Percentiles rank a stretch among this genome's conserved stretches.
These are phyloP conservation scores for Sporisorium scitamineum DNA, from an alignment of 1,284 basidiomycete species.

Conservation along the genomic window DNA sequence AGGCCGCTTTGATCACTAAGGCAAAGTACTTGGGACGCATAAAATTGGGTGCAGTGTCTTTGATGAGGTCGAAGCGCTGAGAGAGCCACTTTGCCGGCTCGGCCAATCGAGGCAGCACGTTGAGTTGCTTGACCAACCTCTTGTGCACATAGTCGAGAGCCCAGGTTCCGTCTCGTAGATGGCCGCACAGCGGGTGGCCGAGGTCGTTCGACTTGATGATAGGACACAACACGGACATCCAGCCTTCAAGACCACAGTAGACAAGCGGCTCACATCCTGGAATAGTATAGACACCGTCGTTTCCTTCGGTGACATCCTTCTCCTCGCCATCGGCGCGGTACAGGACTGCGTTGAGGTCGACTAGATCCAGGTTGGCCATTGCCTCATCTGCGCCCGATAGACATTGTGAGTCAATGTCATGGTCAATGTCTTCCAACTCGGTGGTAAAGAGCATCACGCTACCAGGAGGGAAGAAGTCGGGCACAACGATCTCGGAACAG, in stretches of 20 bases:
- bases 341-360: slow-evolving; percentile 61
- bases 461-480: slow-evolving; percentile 62
- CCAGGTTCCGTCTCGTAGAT: slow-evolving; percentile 62
- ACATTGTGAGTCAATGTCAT: slow-evolving; percentile 55
- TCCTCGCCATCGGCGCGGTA: slow-evolving; percentile 66
- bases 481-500: slow-evolving; percentile 58
- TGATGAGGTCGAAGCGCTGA: slow-evolving; percentile 62
- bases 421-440: slow-evolving; percentile 52
- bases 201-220: slow-evolving; percentile 61
- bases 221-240: slow-evolving; percentile 54
- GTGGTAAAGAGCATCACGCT: slow-evolving; percentile 65
- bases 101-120: slow-evolving; percentile 50
- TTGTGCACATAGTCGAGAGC: slow-evolving; percentile 61
- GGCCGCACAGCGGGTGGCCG: slow-evolving; percentile 61
- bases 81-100: slow-evolving; percentile 56
- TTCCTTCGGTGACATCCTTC: slow-evolving; percentile 58
- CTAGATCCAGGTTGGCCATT: slow-evolving; percentile 52
- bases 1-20: slow-evolving; percentile 59
- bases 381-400: slow-evolving; percentile 56
- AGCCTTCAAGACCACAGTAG: slow-evolving; percentile 65
- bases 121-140: slow-evolving; percentile 75
- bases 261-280: slow-evolving; percentile 47
- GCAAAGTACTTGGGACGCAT: slow-evolving; percentile 66
- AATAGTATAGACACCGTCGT: slow-evolving; percentile 58
- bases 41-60: slow-evolving; percentile 55